phyloP scores from a whole-genome alignment of 139 green algal genomes.

The Asterochloris sp. region DNA sequence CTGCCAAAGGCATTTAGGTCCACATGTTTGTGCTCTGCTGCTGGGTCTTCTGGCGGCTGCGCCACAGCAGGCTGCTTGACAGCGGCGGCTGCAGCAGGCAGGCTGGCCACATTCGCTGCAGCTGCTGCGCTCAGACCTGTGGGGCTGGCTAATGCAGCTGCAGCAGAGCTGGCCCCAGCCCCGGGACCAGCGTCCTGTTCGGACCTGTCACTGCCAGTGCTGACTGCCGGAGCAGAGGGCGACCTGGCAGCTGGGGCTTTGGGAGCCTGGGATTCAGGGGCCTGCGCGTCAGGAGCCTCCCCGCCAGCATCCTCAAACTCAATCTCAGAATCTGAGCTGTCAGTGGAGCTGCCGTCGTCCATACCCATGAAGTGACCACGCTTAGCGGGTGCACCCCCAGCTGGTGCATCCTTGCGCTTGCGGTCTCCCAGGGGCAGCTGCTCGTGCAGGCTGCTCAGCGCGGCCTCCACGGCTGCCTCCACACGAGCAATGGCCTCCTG shows the following conservation, averaged over 20 bases:
- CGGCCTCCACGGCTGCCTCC: slow-evolving; percentile 4
- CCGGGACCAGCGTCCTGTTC: slow-evolving; percentile 6
- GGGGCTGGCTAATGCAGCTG: not conserved
- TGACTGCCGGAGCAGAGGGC: not conserved
- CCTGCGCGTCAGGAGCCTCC: too few species aligned
- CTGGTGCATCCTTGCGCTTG: slow-evolving; percentile 9
- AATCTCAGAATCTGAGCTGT: slow-evolving; percentile 5
- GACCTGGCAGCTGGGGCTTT: too few species aligned
- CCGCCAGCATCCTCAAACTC: not conserved
- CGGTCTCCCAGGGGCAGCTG: not conserved
- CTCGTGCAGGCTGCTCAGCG: not conserved
- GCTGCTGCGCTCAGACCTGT: slow-evolving; percentile 2
- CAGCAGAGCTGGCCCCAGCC: not conserved
- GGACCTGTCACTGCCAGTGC: slow-evolving; percentile 8
- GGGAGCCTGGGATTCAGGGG: too few species aligned
- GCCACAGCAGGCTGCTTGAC: not conserved
- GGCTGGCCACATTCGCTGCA: not conserved
- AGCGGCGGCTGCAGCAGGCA: not conserved
- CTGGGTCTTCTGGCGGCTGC: not conserved
- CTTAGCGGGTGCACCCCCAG: not conserved
- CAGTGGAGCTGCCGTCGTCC: slow-evolving; percentile 2
- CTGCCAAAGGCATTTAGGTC: slow-evolving; percentile 26
- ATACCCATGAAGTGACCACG: not conserved
- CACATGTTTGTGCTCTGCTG: slow-evolving; percentile 4
- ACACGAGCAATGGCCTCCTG: slow-evolving; percentile 38